Base-by-base conservation (phyloP, 257 asterid species). In the Penstemon davidsonii region DNA sequence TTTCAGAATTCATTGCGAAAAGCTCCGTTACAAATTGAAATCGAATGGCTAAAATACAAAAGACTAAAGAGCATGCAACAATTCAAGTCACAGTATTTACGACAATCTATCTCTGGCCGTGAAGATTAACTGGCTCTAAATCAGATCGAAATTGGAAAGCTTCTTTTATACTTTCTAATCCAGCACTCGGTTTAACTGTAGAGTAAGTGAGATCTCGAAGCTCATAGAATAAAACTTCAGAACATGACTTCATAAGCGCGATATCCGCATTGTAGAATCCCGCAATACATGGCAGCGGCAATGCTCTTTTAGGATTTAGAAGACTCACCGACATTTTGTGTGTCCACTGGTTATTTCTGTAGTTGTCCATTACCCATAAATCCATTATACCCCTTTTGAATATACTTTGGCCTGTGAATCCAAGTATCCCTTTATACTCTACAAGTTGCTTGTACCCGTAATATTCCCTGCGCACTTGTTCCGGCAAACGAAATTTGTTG, bases 111-210 rank as follows among this genome's bases (percentile, higher is more conserved):
- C 33, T 25, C 33, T 25, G 33, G 33, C 33, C 33, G 2, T 25
- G 33, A 25, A 43, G 62, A 42, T 41, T 45, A 12, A 70, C 71
- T 6, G 39, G 42, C 36, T 64, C 55, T 5, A 64, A 33, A 70
- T 75, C 76, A 4, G 73, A 75, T 3, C 62, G 50, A 45, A 70
- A 70, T 8, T 36, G 62, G 8, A 75, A 69, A 63, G 64, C 5
- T 1, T 75, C 72, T 4, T 3, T 0, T 1, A 8, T 4, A 36
- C 0, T 1, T 6, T 6, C 7, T 3, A 46, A 0, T 3, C 6
- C 3, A 36, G 10, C 13, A 25, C 36, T 5, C 18, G 66, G 3
- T 4, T 52, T 10, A 38, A 66, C 50, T 4, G 2, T 12, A 4
- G 12, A 36, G 11, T 60, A 54, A 8, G 60, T 62, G n/a, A 6